Conservation (phyloP, 768 basidiomycete genomes). For the Hemileccinum rubropunctum region DNA sequence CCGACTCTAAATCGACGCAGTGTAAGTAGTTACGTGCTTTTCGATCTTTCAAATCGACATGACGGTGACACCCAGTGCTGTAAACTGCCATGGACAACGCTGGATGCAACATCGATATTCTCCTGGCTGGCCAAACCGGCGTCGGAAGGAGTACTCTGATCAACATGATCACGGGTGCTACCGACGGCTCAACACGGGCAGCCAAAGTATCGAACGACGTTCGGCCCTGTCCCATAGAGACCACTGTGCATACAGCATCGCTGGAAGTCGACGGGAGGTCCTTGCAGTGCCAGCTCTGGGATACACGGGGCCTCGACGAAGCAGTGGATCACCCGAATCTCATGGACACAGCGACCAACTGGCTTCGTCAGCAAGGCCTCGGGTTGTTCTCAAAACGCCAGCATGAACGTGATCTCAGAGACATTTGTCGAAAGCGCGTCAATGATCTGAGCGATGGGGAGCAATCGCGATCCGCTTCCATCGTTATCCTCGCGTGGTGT, state of each 20-base stretch:
- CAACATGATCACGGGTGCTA: constrained; percentile 25
- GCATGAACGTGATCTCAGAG: constrained; percentile 22
- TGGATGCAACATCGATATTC: constrained; percentile 8
- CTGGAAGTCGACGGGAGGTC: constrained; percentile 3
- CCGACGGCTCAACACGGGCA: constrained; percentile 6
- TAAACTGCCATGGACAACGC: neutral
- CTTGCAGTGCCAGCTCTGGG: constrained; percentile 20
- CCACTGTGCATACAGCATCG: constrained; percentile 11
- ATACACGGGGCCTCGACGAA: constrained; percentile 28
- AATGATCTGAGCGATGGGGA: constrained; percentile 8
- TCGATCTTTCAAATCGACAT: neutral
- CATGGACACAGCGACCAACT: constrained; percentile 16
- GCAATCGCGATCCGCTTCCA: constrained; percentile 2
- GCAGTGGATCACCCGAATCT: constrained; percentile 21
- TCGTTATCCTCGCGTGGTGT: constrained; percentile 26
- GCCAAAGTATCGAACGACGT: constrained; percentile 26
- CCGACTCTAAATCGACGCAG: neutral
- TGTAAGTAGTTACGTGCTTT: constrained; percentile 3
- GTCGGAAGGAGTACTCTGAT: constrained; percentile 28
- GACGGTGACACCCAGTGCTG: neutral
- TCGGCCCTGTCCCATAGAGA: constrained; percentile 23
- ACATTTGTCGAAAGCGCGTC: constrained; percentile 19
- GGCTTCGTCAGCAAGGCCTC: constrained; percentile 22
- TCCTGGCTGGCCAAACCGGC: constrained; percentile 27
- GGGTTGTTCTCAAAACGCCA: constrained; percentile 14